Evolutionary conservation across 2,329 filamentous ascomycete species (phyloP).

Genomic region (Colletotrichum cereale): DNA sequence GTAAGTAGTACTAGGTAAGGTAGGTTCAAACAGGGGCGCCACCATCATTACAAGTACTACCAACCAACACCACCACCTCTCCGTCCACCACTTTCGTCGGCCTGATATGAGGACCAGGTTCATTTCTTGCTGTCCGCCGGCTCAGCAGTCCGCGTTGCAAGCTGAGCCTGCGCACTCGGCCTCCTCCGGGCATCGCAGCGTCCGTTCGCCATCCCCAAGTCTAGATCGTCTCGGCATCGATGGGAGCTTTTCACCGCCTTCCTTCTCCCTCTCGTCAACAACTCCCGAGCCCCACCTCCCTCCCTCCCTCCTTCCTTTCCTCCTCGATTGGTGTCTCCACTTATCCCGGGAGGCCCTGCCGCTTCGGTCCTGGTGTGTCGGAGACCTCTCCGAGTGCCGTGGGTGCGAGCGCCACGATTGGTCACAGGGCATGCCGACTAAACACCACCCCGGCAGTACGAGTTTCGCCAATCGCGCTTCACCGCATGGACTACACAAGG

Average conservation of each 20-base stretch:
- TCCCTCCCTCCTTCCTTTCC: not conserved
- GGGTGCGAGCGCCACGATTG: conserved; percentile 24
- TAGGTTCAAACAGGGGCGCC: not conserved
- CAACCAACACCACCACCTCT: not conserved
- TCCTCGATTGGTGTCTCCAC: conserved; percentile 17
- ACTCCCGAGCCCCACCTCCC: conserved; percentile 17
- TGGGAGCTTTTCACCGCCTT: conserved; percentile 33
- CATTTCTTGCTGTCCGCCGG: conserved; percentile 4
- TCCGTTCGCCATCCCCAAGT: conserved; percentile 16
- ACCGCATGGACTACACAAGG: conserved; percentile 6
- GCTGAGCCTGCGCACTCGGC: conserved; percentile 21
- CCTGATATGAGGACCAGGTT: conserved; percentile 7
- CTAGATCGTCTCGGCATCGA: conserved; percentile 25
- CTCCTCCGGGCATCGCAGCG: conserved; percentile 12
- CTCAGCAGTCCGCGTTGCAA: conserved; percentile 4
- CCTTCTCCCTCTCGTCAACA: conserved; percentile 22
- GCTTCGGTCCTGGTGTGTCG: conserved; percentile 37
- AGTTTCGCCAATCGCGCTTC: conserved; percentile 29
- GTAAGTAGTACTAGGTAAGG: not conserved
- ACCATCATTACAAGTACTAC: not conserved
- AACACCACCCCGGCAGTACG: conserved; percentile 22
- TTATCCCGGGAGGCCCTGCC: conserved; percentile 29
- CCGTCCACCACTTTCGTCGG: not conserved
- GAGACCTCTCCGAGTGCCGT: conserved; percentile 31
- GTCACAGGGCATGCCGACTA: conserved; percentile 12